Evolutionary conservation across 2,329 filamentous ascomycete species (phyloP).

Genomic region (Colletotrichum cereale): DNA sequence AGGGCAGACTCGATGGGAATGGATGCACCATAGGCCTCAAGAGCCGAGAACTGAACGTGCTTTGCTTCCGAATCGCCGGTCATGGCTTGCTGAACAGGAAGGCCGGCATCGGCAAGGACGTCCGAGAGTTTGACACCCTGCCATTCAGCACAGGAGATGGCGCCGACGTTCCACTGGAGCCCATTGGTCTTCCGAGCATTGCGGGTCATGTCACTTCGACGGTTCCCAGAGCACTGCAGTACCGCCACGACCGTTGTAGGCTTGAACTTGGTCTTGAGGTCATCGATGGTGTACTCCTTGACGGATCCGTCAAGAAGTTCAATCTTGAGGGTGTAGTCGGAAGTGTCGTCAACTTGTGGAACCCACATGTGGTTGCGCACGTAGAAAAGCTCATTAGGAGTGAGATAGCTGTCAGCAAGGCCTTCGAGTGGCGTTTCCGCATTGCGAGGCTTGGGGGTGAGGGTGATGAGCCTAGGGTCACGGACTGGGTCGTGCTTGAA

Average conservation of each 20-base stretch:
- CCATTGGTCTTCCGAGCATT: constrained; percentile 64
- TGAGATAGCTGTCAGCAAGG: constrained; percentile 64
- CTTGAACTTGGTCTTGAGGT: constrained; percentile 66
- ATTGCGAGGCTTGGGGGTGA: constrained; percentile 69
- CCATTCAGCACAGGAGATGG: constrained; percentile 72
- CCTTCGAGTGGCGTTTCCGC: constrained; percentile 68
- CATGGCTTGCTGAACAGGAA: constrained; percentile 55
- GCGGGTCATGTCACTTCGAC: constrained; percentile 70
- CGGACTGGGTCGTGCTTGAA: constrained; percentile 67
- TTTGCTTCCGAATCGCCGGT: constrained; percentile 54
- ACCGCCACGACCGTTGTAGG: constrained; percentile 65
- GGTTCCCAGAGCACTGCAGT: constrained; percentile 72
- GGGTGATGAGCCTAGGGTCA: constrained; percentile 63
- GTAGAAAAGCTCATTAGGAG: constrained; percentile 56
- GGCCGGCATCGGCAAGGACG: constrained; percentile 67
- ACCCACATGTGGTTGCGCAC: constrained; percentile 75
- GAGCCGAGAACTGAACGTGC: constrained; percentile 69
- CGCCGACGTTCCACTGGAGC: constrained; percentile 70
- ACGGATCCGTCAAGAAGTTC: constrained; percentile 68
- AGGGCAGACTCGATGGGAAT: constrained; percentile 71
- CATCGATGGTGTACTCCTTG: constrained; percentile 64
- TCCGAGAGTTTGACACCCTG: constrained; percentile 68
- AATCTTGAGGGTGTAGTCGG: constrained; percentile 62
- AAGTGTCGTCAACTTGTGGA: constrained; percentile 57
- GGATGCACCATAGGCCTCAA: constrained; percentile 72